phyloP scores from a whole-genome alignment of 371 early-diverging fungal species.

The Mucor circinelloides region DNA sequence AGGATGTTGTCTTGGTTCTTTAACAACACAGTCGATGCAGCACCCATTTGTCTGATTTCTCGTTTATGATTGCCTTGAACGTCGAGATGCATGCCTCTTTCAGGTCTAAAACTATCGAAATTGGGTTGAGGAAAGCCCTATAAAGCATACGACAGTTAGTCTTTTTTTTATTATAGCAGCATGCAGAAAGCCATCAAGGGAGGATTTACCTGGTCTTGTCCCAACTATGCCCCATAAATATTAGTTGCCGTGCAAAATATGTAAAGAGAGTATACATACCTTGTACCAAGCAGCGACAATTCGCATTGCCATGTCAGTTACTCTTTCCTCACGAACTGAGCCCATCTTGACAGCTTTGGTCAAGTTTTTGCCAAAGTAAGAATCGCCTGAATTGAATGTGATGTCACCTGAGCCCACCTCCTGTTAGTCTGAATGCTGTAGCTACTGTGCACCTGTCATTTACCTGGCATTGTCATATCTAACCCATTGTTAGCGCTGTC shows the following conservation, averaged over 20 bases:
- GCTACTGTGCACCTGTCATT: neutral
- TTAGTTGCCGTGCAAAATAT: neutral
- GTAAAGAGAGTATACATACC: constrained; percentile 21
- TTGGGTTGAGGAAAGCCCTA: constrained; percentile 44
- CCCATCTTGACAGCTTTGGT: constrained; percentile 38
- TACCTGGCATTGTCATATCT: constrained; percentile 65
- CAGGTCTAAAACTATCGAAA: constrained; percentile 36
- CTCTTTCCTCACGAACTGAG: constrained; percentile 30
- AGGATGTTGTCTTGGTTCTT: constrained; percentile 45
- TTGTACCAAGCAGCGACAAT: constrained; percentile 60
- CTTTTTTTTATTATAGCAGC: neutral
- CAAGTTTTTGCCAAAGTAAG: constrained; percentile 45
- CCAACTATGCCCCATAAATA: constrained; percentile 5
- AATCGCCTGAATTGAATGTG: constrained; percentile 28
- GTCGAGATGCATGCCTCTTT: constrained; percentile 25
- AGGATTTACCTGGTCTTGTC: constrained; percentile 22
- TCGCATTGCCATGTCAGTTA: constrained; percentile 61
- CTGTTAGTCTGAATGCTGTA: neutral
- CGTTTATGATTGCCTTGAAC: constrained; percentile 45
- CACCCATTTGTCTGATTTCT: constrained; percentile 48
- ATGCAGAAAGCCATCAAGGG: neutral
- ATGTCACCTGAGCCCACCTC: constrained; percentile 22
- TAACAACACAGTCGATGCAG: constrained; percentile 53
- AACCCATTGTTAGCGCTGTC: constrained; percentile 49
- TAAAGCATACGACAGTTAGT: neutral